phyloP scores from a whole-genome alignment of 2,329 filamentous ascomycete species.

The Fusarium sp. region DNA sequence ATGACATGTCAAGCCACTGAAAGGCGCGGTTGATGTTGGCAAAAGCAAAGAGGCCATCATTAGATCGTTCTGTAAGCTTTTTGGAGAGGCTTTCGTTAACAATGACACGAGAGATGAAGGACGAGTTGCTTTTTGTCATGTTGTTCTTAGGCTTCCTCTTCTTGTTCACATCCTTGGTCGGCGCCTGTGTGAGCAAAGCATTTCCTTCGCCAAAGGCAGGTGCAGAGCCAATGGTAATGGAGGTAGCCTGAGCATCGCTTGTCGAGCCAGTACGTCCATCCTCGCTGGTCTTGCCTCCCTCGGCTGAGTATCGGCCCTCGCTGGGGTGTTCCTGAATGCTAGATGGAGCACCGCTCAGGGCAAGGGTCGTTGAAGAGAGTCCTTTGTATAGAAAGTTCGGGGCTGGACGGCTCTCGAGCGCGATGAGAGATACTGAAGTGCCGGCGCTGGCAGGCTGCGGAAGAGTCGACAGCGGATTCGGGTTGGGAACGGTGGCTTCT shows the following conservation, averaged over 20 bases:
- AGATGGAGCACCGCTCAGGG: constrained; percentile 56
- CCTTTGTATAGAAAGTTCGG: constrained; percentile 68
- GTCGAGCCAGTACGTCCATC: constrained; percentile 66
- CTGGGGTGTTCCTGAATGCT: constrained; percentile 73
- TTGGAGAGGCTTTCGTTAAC: constrained; percentile 85
- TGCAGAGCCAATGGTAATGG: constrained; percentile 58
- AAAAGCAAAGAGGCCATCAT: constrained; percentile 88
- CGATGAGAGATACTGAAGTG: constrained; percentile 84
- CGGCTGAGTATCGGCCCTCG: constrained; percentile 70
- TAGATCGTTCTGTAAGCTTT: constrained; percentile 80
- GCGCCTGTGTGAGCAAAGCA: constrained; percentile 72
- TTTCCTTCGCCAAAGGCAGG: constrained; percentile 91
- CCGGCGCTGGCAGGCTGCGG: constrained; percentile 86
- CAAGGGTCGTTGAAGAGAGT: constrained; percentile 63
- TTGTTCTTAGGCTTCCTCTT: constrained; percentile 96
- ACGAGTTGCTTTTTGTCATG: constrained; percentile 98
- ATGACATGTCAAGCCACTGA: constrained; percentile 93
- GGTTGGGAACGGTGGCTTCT: constrained; percentile 86
- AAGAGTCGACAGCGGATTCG: constrained; percentile 89
- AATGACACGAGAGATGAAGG: constrained; percentile 97
- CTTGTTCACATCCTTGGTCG: constrained; percentile 81
- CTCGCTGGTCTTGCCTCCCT: constrained; percentile 69
- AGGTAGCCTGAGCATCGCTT: constrained; percentile 62
- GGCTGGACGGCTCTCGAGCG: constrained; percentile 71
- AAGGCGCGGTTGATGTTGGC: constrained; percentile 96